Evolutionary conservation across 345 rosid genomes (phyloP).

Genomic region (Rubroshorea leprosula): DNA sequence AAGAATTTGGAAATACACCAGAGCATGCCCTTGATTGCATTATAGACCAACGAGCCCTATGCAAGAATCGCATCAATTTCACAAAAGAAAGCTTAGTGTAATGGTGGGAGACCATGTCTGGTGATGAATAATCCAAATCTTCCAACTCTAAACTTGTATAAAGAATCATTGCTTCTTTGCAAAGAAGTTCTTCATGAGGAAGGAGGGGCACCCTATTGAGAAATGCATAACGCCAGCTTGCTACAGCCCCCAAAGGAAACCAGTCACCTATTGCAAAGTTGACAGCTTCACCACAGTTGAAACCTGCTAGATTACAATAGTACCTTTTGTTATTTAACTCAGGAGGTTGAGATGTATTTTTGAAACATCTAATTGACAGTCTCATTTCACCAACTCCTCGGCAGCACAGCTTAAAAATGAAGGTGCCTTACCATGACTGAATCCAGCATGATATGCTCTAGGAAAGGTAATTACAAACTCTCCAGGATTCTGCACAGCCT

Average conservation of each 20-base stretch:
- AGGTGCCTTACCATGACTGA: conserved; percentile 75
- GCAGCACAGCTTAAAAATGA: background rate
- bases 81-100: conserved; percentile 65
- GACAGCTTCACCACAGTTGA: conserved; percentile 99
- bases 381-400: background rate
- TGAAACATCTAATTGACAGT: background rate
- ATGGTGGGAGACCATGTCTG: conserved; percentile 49
- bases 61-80: conserved; percentile 75
- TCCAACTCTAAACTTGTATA: conserved; percentile 42
- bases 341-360: background rate
- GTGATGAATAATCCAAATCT: conserved; percentile 48
- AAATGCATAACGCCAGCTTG: conserved; percentile 82
- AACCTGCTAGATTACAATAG: conserved; percentile 47
- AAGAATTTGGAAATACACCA: conserved; percentile 40
- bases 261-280: conserved; percentile 97
- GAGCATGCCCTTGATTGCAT: conserved; percentile 63
- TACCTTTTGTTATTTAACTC: background rate
- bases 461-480: conserved; percentile 91
- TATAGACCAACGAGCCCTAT: conserved; percentile 69
- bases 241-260: conserved; percentile 92
- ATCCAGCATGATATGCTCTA: conserved; percentile 98
- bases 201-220: conserved; percentile 85
- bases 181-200: conserved; percentile 95
- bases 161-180: conserved; percentile 91
- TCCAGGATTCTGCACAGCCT: conserved; percentile 97